phyloP scores from a whole-genome alignment of 2,329 filamentous ascomycete species.

The Aspergillus brasiliensis region DNA sequence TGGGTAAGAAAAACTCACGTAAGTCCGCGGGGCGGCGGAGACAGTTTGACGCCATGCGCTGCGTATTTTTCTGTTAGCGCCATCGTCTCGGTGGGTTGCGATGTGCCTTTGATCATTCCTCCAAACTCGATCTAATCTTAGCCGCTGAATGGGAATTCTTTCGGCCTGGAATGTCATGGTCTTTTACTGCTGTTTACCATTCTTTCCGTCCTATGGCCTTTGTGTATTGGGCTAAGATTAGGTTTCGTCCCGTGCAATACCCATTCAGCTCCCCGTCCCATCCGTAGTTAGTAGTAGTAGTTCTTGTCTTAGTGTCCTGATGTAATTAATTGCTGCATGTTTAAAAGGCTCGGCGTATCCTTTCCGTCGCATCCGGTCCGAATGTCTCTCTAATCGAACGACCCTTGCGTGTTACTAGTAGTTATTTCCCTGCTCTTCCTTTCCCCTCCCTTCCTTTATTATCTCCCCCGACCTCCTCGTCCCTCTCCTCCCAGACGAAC shows the following conservation, averaged over 20 bases:
- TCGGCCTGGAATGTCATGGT: not conserved
- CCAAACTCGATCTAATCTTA: not conserved
- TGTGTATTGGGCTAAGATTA: not conserved
- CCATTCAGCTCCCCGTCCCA: not conserved
- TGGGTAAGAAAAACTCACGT: not conserved
- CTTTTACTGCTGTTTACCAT: not conserved
- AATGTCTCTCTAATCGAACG: not conserved
- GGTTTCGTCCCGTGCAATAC: not conserved
- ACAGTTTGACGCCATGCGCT: not conserved
- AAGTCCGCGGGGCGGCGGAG: not conserved
- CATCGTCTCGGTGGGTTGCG: not conserved
- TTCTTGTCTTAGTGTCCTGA: not conserved
- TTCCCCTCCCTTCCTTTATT: slow-evolving; percentile 5
- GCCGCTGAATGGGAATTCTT: not conserved
- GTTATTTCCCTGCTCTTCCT: not conserved
- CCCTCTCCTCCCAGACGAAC: not conserved
- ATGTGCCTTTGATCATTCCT: not conserved
- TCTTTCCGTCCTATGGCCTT: not conserved
- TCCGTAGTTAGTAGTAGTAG: not conserved
- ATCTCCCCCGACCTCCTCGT: not conserved
- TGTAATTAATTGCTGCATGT: not conserved
- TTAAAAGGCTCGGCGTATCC: slow-evolving; percentile 1
- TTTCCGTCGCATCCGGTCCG: slow-evolving; percentile 12
- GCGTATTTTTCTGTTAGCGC: not conserved
- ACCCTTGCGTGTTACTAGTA: slow-evolving; percentile 2